Conservation (phyloP, 169 alveolate species). For the Plasmodium vinckei region DNA sequence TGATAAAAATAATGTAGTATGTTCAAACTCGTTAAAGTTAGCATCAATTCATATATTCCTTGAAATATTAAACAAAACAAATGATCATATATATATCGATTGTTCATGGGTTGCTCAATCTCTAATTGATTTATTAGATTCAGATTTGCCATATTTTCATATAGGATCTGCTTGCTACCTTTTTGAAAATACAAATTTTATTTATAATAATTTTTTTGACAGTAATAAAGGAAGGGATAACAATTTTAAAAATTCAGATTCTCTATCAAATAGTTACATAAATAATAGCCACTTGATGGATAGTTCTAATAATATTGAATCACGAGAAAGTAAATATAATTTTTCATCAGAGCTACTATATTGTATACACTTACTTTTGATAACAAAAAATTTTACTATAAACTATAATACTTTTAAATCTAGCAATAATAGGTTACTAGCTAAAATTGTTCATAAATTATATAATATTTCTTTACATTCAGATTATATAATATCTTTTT, state of each 20-base stretch:
- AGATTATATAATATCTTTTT: slow-evolving; percentile 36
- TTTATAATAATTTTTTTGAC: slow-evolving; percentile 13
- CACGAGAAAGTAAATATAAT: slow-evolving; percentile 10
- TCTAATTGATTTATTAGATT: slow-evolving; percentile 18
- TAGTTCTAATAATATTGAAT: neutral
- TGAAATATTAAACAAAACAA: slow-evolving; percentile 37
- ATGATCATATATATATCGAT: slow-evolving; percentile 46
- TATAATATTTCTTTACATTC: slow-evolving; percentile 40
- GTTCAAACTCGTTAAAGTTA: neutral
- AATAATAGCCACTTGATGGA: neutral
- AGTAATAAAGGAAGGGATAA: neutral
- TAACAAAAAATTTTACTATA: slow-evolving; percentile 39
- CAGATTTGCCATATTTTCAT: slow-evolving; percentile 22
- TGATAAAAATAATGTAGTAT: neutral
- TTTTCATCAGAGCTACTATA: slow-evolving; percentile 29
- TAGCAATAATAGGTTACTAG: slow-evolving; percentile 28
- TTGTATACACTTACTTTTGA: slow-evolving; percentile 41
- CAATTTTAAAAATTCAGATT: neutral
- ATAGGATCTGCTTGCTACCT: slow-evolving; percentile 9
- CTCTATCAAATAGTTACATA: neutral
- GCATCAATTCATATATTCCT: slow-evolving; percentile 33
- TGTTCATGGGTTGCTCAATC: slow-evolving; percentile 53
- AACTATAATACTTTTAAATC: slow-evolving; percentile 36
- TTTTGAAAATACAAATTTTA: slow-evolving; percentile 15
- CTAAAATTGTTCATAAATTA: slow-evolving; percentile 21